phyloP scores from a whole-genome alignment of 192 early-diverging fungal genomes.

The Hyaloraphidium curvatum region DNA sequence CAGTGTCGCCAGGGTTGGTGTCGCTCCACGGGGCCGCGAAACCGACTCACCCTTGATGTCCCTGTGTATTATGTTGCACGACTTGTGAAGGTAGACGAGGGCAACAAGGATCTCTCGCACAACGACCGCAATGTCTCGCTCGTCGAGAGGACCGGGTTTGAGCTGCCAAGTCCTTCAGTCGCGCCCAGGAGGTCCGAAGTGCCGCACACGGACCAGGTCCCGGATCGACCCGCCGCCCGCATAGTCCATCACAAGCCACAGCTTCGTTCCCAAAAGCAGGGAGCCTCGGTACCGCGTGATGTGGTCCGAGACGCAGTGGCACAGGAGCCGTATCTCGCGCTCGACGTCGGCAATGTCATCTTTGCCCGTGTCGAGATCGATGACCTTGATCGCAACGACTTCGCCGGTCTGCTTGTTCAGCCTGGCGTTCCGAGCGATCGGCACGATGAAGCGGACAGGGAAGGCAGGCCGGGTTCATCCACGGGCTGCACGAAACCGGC shows the following conservation, averaged over 20 bases:
- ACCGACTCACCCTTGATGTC: conserved; percentile 73
- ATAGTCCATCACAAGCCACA: conserved; percentile 99
- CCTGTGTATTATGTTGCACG: conserved; percentile 77
- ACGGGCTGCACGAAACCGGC: neutral
- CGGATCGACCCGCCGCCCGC: conserved; percentile 84
- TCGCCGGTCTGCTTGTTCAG: conserved; percentile 51
- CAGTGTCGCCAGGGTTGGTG: neutral
- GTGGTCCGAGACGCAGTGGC: conserved; percentile 68
- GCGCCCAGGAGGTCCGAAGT: neutral
- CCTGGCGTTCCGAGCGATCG: conserved; percentile 13
- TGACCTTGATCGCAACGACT: conserved; percentile 89
- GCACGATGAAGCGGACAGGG: too few species aligned
- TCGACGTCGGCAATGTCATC: conserved; percentile 92
- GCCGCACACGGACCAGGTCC: conserved; percentile 30
- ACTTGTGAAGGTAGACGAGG: conserved; percentile 80
- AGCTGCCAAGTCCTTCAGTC: conserved; percentile 20
- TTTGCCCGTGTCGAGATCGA: conserved; percentile 90
- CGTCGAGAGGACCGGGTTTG: conserved; percentile 67
- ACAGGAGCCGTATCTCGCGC: conserved; percentile 79
- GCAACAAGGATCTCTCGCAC: conserved; percentile 73
- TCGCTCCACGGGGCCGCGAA: neutral
- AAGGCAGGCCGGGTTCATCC: too few species aligned
- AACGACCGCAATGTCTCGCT: conserved; percentile 74
- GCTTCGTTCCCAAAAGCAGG: conserved; percentile 69
- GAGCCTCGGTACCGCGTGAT: conserved; percentile 90